Conservation (phyloP, 2,329 filamentous ascomycete genomes). For the Botrytis paeoniae region DNA sequence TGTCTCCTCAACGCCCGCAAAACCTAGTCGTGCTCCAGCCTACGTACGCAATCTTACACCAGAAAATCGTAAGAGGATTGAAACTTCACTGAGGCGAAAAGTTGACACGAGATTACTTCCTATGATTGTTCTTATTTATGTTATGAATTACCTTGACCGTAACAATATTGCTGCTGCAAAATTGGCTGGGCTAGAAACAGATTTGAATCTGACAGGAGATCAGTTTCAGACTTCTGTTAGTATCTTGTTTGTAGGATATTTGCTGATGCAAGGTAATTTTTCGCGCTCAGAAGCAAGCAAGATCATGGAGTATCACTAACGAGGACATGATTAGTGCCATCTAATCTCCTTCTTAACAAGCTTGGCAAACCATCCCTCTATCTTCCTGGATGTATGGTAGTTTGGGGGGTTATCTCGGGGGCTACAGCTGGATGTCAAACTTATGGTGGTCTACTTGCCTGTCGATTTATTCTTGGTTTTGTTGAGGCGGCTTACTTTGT, state of each 20-base stretch:
- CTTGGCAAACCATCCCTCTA: conserved; percentile 49
- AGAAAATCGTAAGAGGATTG: conserved; percentile 50
- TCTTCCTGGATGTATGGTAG: conserved; percentile 48
- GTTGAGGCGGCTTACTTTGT: conserved; percentile 57
- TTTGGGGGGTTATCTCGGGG: conserved; percentile 50
- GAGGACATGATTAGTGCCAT: conserved; percentile 39
- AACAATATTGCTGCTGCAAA: conserved; percentile 57
- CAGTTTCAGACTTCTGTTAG: conserved; percentile 46
- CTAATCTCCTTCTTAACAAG: conserved; percentile 49
- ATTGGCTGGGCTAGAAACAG: conserved; percentile 48
- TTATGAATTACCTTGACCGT: conserved; percentile 63
- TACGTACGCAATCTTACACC: conserved; percentile 46
- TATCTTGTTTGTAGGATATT: conserved; percentile 42
- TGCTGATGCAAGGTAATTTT: conserved; percentile 39
- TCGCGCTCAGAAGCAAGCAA: background rate
- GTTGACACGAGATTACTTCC: conserved; percentile 65
- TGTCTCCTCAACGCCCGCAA: conserved; percentile 1
- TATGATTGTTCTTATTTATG: conserved; percentile 67
- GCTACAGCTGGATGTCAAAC: conserved; percentile 48
- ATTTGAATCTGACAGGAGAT: conserved; percentile 42
- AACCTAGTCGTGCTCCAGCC: conserved; percentile 25
- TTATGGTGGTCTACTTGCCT: conserved; percentile 46
- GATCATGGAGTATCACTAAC: background rate
- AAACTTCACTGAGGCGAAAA: conserved; percentile 58
- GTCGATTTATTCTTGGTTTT: conserved; percentile 50